A percentile compares a stretch with the other conserved stretches of the same genome.
Conservation (phyloP, 371 early-diverging fungal species). For the Entomophthora muscae region DNA sequence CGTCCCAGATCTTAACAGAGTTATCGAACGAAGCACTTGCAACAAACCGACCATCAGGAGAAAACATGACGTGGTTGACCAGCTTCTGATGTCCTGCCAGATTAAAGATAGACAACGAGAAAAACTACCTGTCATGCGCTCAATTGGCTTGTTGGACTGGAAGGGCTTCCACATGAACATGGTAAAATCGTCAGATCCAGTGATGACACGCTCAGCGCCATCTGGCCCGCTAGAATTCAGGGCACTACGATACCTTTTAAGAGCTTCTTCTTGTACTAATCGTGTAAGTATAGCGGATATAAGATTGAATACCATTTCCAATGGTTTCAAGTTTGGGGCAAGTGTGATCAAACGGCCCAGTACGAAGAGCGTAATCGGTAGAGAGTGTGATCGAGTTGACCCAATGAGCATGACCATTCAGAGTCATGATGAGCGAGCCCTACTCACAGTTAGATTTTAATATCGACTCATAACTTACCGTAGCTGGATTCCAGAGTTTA, state of each 20-base stretch:
- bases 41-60: slow-evolving; percentile 80
- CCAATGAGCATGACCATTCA: slow-evolving; percentile 86
- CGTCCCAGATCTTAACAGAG: slow-evolving; percentile 96
- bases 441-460: slow-evolving; percentile 16
- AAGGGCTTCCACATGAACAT: slow-evolving; percentile 88
- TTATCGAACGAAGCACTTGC: slow-evolving; percentile 97
- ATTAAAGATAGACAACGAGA: slow-evolving; percentile 8
- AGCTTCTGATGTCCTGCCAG: slow-evolving; percentile 83
- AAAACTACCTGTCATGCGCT: slow-evolving; percentile 49
- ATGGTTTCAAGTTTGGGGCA: slow-evolving; percentile 31
- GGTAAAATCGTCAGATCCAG: slow-evolving; percentile 93
- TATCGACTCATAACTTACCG: slow-evolving; percentile 14
- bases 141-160: slow-evolving; percentile 62
- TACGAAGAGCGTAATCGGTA: slow-evolving; percentile 76
- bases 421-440: slow-evolving; percentile 66
- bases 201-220: slow-evolving; percentile 65
- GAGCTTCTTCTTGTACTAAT: slow-evolving; percentile 46
- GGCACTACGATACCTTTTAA: slow-evolving; percentile 55
- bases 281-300: neutral
- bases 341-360: slow-evolving; percentile 80
- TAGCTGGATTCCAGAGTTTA: slow-evolving; percentile 73
- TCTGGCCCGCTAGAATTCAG: slow-evolving; percentile 21
- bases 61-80: slow-evolving; percentile 84
- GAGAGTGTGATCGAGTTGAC: slow-evolving; percentile 82
- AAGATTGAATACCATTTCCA: slow-evolving; percentile 28